These are phyloP conservation scores for Mucor circinelloides DNA, from an alignment of 371 early-diverging fungal species.

Conservation along the genomic window DNA sequence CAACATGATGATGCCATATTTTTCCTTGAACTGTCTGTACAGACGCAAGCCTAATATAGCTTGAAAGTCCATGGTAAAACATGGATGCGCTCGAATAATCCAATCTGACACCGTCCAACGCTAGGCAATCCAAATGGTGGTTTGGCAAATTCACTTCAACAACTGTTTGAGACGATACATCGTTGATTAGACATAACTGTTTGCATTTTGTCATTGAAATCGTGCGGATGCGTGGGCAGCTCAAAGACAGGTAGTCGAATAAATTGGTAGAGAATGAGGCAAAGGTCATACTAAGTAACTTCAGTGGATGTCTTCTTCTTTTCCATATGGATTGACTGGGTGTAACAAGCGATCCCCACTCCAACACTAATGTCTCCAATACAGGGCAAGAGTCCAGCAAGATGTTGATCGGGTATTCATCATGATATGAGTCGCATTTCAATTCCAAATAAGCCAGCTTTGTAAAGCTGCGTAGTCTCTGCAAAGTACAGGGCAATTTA, in stretches of 20 bases:
- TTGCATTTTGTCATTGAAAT: constrained; percentile 10
- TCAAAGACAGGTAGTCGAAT: constrained; percentile 1
- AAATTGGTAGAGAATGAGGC: constrained; percentile 3
- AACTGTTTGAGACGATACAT: neutral
- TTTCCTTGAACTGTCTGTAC: neutral
- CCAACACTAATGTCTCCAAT: constrained; percentile 5
- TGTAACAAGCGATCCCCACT: constrained; percentile 11
- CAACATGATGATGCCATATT: constrained; percentile 9
- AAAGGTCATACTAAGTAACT: neutral
- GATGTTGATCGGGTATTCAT: constrained; percentile 8
- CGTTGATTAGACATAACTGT: neutral
- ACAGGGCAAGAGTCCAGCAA: constrained; percentile 8
- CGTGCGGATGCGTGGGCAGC: neutral
- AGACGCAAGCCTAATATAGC: constrained; percentile 1
- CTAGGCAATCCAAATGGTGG: neutral
- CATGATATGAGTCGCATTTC: constrained; percentile 20
- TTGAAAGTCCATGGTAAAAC: constrained; percentile 7
- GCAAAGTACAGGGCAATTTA: neutral
- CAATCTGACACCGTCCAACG: constrained; percentile 11
- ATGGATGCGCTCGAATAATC: constrained; percentile 8
- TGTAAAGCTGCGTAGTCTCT: neutral
- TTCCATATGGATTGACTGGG: neutral
- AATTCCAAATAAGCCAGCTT: constrained; percentile 2
- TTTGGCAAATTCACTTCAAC: constrained; percentile 5
- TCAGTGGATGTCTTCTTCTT: neutral